These are phyloP conservation scores for Hippophae rhamnoides DNA, from an alignment of 306 rosid genomes.

Conservation along the genomic window DNA sequence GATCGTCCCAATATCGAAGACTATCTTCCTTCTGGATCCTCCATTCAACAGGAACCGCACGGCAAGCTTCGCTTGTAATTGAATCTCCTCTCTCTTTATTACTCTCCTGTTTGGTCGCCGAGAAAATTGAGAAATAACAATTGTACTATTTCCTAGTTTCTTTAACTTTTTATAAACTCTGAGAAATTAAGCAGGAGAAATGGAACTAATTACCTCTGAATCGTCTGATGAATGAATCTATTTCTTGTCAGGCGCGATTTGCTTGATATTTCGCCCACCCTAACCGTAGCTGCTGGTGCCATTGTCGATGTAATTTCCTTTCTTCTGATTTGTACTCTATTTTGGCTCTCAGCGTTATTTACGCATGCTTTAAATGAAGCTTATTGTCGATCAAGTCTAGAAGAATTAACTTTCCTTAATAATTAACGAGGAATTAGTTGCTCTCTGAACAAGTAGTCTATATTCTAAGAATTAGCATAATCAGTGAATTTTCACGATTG, in stretches of 20 bases:
- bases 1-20: slow-evolving; percentile 93
- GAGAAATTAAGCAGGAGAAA: too few relatives aligned
- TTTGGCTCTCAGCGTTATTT: too few relatives aligned
- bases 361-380: too few relatives aligned
- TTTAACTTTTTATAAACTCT: too few relatives aligned
- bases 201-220: too few relatives aligned
- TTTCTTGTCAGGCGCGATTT: slow-evolving; percentile 61
- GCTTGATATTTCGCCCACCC: slow-evolving; percentile 74
- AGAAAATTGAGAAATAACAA: slow-evolving; percentile 2
- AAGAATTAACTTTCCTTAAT: too few relatives aligned
- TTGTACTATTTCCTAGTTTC: too few relatives aligned
- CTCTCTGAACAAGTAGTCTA: too few relatives aligned
- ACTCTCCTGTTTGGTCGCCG: slow-evolving; percentile 11
- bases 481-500: neutral
- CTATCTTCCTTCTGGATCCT: slow-evolving; percentile 77
- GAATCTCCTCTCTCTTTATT: slow-evolving; percentile 2
- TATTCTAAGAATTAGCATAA: too few relatives aligned
- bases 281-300: slow-evolving; percentile 93
- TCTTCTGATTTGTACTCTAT: too few relatives aligned
- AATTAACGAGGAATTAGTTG: too few relatives aligned
- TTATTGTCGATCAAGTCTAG: too few relatives aligned
- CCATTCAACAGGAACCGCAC: slow-evolving; percentile 75
- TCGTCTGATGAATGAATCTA: neutral
- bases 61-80: slow-evolving; percentile 73
- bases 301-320: slow-evolving; percentile 66